Evolutionary conservation across 192 early-diverging fungal genomes (phyloP).

Genomic region (Linnemannia zychae): DNA sequence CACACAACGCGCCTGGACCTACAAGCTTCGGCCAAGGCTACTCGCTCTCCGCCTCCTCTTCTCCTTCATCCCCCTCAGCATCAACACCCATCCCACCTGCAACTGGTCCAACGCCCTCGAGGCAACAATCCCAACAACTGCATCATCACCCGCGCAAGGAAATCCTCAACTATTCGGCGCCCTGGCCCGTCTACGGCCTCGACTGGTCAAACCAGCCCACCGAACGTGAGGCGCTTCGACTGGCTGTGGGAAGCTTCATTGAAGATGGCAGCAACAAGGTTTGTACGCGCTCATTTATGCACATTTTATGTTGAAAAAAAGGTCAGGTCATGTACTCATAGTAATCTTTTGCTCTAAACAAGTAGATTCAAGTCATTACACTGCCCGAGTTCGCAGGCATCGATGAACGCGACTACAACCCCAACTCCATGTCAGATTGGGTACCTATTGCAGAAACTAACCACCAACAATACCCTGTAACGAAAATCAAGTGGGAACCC

Average conservation of each 20-base stretch:
- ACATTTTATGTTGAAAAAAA: too few relatives aligned
- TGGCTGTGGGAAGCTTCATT: conserved; percentile 86
- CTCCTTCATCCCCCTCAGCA: conserved; percentile 16
- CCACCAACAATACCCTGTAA: conserved; percentile 88
- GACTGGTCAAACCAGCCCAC: conserved; percentile 85
- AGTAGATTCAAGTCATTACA: conserved; percentile 76
- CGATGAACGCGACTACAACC: conserved; percentile 36
- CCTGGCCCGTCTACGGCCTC: conserved; percentile 90
- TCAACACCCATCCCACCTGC: conserved; percentile 5
- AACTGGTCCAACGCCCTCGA: not conserved
- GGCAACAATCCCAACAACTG: too few relatives aligned
- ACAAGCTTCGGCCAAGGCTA: conserved; percentile 48
- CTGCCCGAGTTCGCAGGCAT: conserved; percentile 63
- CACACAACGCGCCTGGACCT: conserved; percentile 3
- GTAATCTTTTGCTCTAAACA: not conserved
- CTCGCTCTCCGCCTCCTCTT: conserved; percentile 2
- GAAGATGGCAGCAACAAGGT: conserved; percentile 81
- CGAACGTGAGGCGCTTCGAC: conserved; percentile 77
- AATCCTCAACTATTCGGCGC: conserved; percentile 84
- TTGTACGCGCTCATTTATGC: not conserved
- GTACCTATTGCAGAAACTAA: conserved; percentile 80
- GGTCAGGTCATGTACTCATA: not conserved
- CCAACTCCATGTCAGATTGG: conserved; percentile 72
- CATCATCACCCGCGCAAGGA: conserved; percentile 65
- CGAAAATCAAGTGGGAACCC: conserved; percentile 93